These are phyloP conservation scores for Hyphodiscus sp. DNA, from an alignment of 2,329 filamentous ascomycete species.

Conservation along the genomic window DNA sequence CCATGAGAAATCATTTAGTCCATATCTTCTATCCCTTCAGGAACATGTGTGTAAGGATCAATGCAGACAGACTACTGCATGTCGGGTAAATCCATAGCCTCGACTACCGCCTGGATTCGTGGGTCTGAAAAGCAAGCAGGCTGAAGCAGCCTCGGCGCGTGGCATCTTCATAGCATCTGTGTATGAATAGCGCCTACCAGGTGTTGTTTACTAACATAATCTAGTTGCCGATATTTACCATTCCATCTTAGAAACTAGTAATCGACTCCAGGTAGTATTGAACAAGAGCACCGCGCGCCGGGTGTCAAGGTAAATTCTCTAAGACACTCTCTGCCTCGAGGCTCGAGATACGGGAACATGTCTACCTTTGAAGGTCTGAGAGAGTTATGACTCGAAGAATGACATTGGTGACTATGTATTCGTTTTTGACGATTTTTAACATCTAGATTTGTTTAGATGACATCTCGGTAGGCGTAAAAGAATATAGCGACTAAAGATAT, in stretches of 20 bases:
- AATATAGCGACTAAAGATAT: neutral
- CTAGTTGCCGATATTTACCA: neutral
- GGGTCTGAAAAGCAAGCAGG: slow-evolving; percentile 38
- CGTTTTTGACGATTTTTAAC: neutral
- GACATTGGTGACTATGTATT: neutral
- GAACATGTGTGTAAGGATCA: slow-evolving; percentile 51
- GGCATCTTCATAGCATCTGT: slow-evolving; percentile 44
- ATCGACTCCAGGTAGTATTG: neutral
- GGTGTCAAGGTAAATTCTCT: neutral
- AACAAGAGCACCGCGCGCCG: neutral
- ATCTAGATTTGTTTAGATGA: neutral
- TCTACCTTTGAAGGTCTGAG: neutral
- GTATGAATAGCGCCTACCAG: slow-evolving; percentile 33
- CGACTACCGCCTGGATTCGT: slow-evolving; percentile 38
- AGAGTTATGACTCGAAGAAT: neutral
- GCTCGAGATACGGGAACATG: neutral
- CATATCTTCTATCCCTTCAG: slow-evolving; percentile 48
- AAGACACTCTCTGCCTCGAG: neutral
- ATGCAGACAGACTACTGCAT: slow-evolving; percentile 38
- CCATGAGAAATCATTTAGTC: slow-evolving; percentile 40
- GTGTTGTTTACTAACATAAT: neutral
- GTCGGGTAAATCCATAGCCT: slow-evolving; percentile 38
- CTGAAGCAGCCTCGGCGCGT: slow-evolving; percentile 42
- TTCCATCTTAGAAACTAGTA: neutral
- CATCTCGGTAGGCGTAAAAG: neutral